These are phyloP conservation scores for Aspergillus ellipticus DNA, from an alignment of 495 filamentous ascomycete genomes.

Conservation along the genomic window DNA sequence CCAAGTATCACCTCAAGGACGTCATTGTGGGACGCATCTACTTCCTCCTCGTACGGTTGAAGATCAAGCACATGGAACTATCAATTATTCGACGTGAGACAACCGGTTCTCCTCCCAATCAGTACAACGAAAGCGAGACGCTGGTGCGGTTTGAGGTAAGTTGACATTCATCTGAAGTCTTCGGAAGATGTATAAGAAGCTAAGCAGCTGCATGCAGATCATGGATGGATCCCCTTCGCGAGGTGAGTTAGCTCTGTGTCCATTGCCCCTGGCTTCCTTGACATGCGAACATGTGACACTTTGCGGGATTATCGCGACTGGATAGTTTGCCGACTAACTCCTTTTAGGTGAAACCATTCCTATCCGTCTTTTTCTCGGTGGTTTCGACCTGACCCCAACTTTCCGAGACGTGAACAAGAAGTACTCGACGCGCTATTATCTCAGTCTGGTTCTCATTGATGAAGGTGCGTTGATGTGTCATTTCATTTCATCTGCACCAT, in stretches of 20 bases:
- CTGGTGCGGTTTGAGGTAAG: conserved; percentile 93
- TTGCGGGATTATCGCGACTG: background rate
- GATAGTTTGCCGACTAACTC: conserved; percentile 21
- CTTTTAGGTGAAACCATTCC: conserved; percentile 87
- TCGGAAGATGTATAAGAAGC: conserved; percentile 1
- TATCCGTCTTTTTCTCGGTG: conserved; percentile 94
- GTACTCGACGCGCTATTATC: conserved; percentile 96
- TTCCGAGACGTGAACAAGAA: conserved; percentile 99
- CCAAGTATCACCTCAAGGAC: conserved; percentile 98
- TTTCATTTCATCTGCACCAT: conserved; percentile 5
- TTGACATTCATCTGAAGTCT: conserved; percentile 2
- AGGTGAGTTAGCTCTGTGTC: conserved; percentile 46
- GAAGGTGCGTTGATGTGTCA: conserved; percentile 59
- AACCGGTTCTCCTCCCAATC: conserved; percentile 97
- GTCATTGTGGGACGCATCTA: conserved; percentile 99
- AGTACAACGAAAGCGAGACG: conserved; percentile 99
- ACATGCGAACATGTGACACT: background rate
- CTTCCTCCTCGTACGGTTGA: conserved; percentile 93
- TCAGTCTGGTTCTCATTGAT: conserved; percentile 94
- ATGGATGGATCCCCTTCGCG: conserved; percentile 97
- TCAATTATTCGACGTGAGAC: conserved; percentile 97
- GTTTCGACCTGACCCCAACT: conserved; percentile 95
- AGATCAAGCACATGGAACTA: conserved; percentile 99
- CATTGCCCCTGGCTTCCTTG: background rate
- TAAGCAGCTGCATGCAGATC: conserved; percentile 56